A percentile compares a stretch with the other conserved stretches of the same genome.
phyloP scores from a whole-genome alignment of 2,329 filamentous ascomycete genomes.

The Colletotrichum melonis region DNA sequence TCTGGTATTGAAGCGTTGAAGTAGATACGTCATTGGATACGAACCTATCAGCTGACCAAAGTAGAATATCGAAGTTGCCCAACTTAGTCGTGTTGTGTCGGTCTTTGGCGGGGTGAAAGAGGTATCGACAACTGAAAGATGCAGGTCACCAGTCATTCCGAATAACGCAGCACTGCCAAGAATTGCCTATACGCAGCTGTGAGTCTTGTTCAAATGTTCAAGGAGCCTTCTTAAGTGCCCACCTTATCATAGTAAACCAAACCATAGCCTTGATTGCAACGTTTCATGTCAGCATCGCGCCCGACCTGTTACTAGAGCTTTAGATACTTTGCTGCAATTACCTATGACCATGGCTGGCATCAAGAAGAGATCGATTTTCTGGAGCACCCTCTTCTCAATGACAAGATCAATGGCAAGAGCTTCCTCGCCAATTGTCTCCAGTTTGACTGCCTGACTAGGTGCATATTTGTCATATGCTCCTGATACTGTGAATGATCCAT shows the following conservation, averaged over 20 bases:
- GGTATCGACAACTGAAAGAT: slow-evolving; percentile 64
- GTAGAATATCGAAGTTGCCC: slow-evolving; percentile 84
- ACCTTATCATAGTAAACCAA: slow-evolving; percentile 60
- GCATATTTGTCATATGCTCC: not conserved
- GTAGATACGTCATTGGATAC: slow-evolving; percentile 77
- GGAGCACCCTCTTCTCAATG: slow-evolving; percentile 66
- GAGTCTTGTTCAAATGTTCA: not conserved
- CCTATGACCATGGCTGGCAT: slow-evolving; percentile 75
- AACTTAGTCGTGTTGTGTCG: slow-evolving; percentile 77
- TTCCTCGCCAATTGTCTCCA: slow-evolving; percentile 50
- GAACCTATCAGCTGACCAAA: slow-evolving; percentile 81
- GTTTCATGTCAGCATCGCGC: not conserved
- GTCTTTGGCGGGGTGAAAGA: slow-evolving; percentile 49
- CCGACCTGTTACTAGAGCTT: no score
- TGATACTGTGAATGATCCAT: not conserved
- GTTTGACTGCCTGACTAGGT: not conserved
- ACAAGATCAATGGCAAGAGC: slow-evolving; percentile 68
- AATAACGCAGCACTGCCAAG: slow-evolving; percentile 79
- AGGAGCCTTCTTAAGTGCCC: not conserved
- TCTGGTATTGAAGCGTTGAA: slow-evolving; percentile 75
- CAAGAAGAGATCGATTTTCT: slow-evolving; percentile 75
- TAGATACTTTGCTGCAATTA: not conserved
- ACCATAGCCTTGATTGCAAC: slow-evolving; percentile 41
- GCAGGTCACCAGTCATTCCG: slow-evolving; percentile 78
- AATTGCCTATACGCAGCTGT: slow-evolving; percentile 61